These are phyloP conservation scores for Pichia sp. DNA, from an alignment of 1,139 yeast genomes.

Conservation along the genomic window DNA sequence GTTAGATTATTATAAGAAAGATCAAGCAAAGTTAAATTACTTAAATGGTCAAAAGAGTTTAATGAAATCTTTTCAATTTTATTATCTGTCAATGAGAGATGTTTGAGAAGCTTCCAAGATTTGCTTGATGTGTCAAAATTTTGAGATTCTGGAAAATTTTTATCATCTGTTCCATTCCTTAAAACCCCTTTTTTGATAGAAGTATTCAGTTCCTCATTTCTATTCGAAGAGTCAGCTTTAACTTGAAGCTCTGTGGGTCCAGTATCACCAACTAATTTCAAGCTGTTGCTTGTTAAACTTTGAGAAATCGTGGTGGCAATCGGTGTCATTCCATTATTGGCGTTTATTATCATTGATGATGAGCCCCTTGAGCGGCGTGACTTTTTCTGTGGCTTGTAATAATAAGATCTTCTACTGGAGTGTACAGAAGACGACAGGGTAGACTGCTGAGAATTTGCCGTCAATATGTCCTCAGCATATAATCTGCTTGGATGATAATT, in stretches of 20 bases:
- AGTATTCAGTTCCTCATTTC: neutral
- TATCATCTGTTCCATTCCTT: neutral
- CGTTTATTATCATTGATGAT: slow-evolving; percentile 5
- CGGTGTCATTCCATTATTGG: neutral
- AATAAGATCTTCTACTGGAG: slow-evolving; percentile 27
- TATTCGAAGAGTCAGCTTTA: neutral
- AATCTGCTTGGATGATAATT: slow-evolving; percentile 22
- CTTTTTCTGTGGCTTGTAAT: slow-evolving; percentile 23
- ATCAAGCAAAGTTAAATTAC: slow-evolving; percentile 52
- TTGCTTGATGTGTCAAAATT: neutral
- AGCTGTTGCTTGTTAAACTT: neutral
- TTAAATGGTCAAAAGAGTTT: slow-evolving; percentile 46
- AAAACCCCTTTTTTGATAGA: neutral
- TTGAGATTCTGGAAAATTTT: neutral
- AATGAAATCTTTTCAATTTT: slow-evolving; percentile 45
- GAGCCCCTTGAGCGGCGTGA: slow-evolving; percentile 21
- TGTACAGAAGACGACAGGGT: slow-evolving; percentile 15
- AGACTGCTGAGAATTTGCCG: slow-evolving; percentile 8
- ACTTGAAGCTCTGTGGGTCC: neutral
- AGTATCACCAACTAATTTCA: neutral
- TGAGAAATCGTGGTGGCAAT: slow-evolving; percentile 1
- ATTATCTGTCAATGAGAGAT: slow-evolving; percentile 54
- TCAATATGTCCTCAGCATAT: slow-evolving; percentile 20
- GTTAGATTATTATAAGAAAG: slow-evolving; percentile 51
- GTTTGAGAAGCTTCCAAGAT: slow-evolving; percentile 51